phyloP scores from a whole-genome alignment of 768 basidiomycete species.

The Daedaleopsis nitida region DNA sequence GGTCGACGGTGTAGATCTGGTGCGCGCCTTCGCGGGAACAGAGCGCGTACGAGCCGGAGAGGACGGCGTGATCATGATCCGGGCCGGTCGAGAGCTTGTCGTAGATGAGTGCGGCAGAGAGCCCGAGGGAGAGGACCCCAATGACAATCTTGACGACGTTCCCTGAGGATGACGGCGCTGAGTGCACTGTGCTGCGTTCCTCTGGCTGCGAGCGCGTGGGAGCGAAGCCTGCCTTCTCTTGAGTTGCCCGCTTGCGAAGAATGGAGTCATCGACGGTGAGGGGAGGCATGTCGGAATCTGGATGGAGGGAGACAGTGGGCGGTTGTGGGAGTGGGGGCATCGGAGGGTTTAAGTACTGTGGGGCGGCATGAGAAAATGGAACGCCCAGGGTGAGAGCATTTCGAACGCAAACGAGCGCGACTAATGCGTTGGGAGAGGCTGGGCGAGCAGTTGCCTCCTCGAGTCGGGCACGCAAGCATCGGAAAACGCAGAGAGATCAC shows the following conservation, averaged over 20 bases:
- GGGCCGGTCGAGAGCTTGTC: conserved; percentile 5
- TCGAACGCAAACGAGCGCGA: not conserved
- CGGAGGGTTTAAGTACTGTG: conserved; percentile 13
- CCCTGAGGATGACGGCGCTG: not conserved
- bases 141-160: conserved; percentile 16
- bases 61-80: not conserved
- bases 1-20: conserved; percentile 70
- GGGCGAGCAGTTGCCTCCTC: not conserved
- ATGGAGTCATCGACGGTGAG: conserved; percentile 7
- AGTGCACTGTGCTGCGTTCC: not conserved
- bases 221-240: conserved; percentile 3
- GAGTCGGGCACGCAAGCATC: not conserved
- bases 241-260: conserved; percentile 25
- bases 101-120: conserved; percentile 20
- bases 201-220: not conserved
- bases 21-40: conserved; percentile 53
- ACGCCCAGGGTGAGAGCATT: not conserved
- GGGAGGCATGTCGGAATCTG: conserved; percentile 19
- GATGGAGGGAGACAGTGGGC: conserved; percentile 1
- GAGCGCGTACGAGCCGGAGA: conserved; percentile 52
- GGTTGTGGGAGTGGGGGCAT: not conserved
- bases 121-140: conserved; percentile 24
- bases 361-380: conserved; percentile 12
- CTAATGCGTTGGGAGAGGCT: not conserved
- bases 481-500: not conserved